Evolutionary conservation across 331 rosid species (phyloP).

Genomic region (Rosa hybrid): DNA sequence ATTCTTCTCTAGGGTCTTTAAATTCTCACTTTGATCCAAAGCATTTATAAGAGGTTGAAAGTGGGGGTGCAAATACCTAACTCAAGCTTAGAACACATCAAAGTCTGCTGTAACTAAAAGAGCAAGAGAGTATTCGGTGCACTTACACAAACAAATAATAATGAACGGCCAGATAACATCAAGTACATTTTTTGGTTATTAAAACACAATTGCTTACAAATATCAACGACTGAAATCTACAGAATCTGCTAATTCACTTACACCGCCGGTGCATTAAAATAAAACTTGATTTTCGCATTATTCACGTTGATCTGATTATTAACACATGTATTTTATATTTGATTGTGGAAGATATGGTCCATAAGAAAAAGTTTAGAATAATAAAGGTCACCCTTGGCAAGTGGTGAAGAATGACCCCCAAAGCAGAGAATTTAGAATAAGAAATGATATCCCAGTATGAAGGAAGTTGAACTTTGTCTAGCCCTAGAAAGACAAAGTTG

Average conservation of each 20-base stretch:
- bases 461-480: constrained; percentile 27
- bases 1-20: neutral
- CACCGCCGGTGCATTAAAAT: too few species aligned
- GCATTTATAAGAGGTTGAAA: neutral
- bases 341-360: constrained; percentile 9
- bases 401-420: constrained; percentile 18
- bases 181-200: too few species aligned
- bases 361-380: neutral
- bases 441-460: constrained; percentile 20
- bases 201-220: too few species aligned
- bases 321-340: neutral
- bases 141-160: too few species aligned
- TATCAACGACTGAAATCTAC: too few species aligned
- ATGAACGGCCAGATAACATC: too few species aligned
- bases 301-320: neutral
- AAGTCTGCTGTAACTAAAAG: too few species aligned
- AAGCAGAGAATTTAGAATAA: constrained; percentile 6
- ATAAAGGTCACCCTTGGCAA: constrained; percentile 1
- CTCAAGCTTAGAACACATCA: neutral
- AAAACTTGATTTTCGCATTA: neutral
- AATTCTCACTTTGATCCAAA: neutral
- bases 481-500: constrained; percentile 22
- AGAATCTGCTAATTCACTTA: too few species aligned
- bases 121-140: too few species aligned
- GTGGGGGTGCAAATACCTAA: neutral